Conservation (phyloP, 2,329 filamentous ascomycete species). For the Ophiocordyceps unilateralis region DNA sequence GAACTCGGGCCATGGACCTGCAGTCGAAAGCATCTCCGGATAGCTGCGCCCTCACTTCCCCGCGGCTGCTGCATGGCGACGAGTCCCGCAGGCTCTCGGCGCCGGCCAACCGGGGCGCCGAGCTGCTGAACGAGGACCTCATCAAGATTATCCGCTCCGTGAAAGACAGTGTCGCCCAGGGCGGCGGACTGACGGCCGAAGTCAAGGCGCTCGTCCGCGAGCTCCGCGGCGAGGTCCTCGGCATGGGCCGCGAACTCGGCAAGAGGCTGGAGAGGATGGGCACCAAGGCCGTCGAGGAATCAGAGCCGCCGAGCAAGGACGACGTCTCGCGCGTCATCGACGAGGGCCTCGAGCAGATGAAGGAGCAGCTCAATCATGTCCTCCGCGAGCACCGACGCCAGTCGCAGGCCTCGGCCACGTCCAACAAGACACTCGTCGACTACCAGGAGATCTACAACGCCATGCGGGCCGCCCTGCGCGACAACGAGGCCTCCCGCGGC, state of each 20-base stretch:
- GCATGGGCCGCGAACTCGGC: slow-evolving; percentile 84
- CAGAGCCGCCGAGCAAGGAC: slow-evolving; percentile 39
- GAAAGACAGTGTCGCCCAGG: slow-evolving; percentile 79
- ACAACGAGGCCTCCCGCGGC: slow-evolving; percentile 31
- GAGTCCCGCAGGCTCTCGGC: slow-evolving; percentile 27
- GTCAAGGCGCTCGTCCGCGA: slow-evolving; percentile 84
- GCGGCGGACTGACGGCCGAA: slow-evolving; percentile 77
- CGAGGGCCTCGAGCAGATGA: slow-evolving; percentile 65
- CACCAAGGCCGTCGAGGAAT: slow-evolving; percentile 24
- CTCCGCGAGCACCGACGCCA: slow-evolving; percentile 59
- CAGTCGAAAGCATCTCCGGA: not conserved
- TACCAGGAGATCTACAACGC: slow-evolving; percentile 76
- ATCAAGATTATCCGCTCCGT: slow-evolving; percentile 69
- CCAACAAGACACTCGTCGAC: slow-evolving; percentile 45
- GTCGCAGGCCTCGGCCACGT: slow-evolving; percentile 44
- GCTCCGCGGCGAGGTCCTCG: slow-evolving; percentile 77
- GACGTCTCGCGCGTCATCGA: slow-evolving; percentile 65
- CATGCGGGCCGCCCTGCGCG: slow-evolving; percentile 57
- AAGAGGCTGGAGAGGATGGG: slow-evolving; percentile 63
- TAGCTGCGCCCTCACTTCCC: slow-evolving; percentile 18
- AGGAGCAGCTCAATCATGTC: slow-evolving; percentile 65
- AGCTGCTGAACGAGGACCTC: slow-evolving; percentile 59
- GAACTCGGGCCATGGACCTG: slow-evolving; percentile 1
- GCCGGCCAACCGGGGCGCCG: slow-evolving; percentile 22
- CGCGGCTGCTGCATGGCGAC: slow-evolving; percentile 24